Evolutionary conservation across 139 green algal genomes (phyloP), one percentile per base, ranked within the genome.

Genomic region (Tetradesmus lagerheimii): DNA sequence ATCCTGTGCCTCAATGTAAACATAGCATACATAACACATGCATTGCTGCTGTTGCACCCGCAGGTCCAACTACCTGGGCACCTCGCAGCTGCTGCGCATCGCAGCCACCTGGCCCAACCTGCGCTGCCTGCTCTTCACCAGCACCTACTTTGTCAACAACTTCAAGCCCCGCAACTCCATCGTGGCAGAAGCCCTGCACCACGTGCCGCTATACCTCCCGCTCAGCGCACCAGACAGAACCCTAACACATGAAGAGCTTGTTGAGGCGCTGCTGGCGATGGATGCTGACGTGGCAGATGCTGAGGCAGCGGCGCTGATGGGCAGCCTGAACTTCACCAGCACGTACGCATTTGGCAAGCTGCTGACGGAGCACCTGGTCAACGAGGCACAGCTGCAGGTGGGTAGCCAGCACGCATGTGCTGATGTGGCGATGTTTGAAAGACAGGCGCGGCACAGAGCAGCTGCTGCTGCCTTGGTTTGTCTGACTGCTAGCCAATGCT

Each of bases 311-410:
- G 76, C 20, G 14, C 35, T 82, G 35, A 82, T 82, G 76, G 37
- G 18, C 9, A 29, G 76, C 50, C 23, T 86, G 18, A 75, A 86
- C 80, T 86, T 86, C 50, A 86, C 47, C 12, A 64, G 34, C 15
- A 86, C 80, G n/a, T 86, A 86, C 20, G 80, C 80, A 2, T 86
- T 86, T 77, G 80, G 47, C 80, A 86, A 86, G 47, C 57, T 53
- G 15, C 53, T 92, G 16, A 84, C 95, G 16, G 88, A 94, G 29
- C 79, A 91, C 18, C 89, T 97, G 35, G 66, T 83, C 5, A 62
- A 62, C 12, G 76, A 41, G 12, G 43, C 62, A 34, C 31, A 43
- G 74, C 53, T 77, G 34, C 43, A 80, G 35, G 57, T 71, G 57
- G 57, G 50, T 27, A 14, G 34, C 4, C 4, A 9, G 43, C 8